Conservation (phyloP, 495 filamentous ascomycete species). For the Echria macrotheca region DNA sequence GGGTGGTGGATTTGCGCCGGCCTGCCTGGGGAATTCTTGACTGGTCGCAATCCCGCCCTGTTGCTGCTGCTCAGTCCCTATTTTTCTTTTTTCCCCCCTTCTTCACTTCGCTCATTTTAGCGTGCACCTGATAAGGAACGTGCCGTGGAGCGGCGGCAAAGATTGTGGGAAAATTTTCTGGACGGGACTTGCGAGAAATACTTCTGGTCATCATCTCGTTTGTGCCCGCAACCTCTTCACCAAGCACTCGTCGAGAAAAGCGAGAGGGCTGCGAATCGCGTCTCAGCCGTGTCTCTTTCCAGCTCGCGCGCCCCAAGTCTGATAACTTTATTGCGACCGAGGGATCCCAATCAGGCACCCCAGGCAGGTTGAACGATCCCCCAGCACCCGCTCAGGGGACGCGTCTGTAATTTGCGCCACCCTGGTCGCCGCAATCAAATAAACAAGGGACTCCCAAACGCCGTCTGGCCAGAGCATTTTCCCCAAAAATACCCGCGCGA, state of each 20-base stretch:
- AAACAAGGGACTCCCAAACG: conserved; percentile 28
- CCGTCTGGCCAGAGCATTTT: conserved; percentile 13
- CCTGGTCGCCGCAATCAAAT: conserved; percentile 35
- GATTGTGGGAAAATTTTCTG: too few species aligned
- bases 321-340: conserved; percentile 7
- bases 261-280: neutral
- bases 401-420: conserved; percentile 35
- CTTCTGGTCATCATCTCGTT: too few species aligned
- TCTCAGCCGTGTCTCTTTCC: conserved; percentile 4
- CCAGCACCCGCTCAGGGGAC: conserved; percentile 25
- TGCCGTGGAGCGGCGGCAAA: too few species aligned
- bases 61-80: conserved; percentile 5
- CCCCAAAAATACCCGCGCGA: conserved; percentile 26
- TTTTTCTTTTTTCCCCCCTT: conserved; percentile 5
- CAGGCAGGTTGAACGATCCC: conserved; percentile 14
- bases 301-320: conserved; percentile 4
- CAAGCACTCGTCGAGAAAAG: too few species aligned
- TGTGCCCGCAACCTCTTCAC: too few species aligned
- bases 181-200: too few species aligned
- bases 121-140: neutral
- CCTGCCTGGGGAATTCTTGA: neutral
- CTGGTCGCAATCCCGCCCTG: conserved; percentile 6
- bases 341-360: conserved; percentile 9
- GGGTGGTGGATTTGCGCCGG: conserved; percentile 8
- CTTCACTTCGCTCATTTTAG: neutral